These are phyloP conservation scores for Sarocladiaceae sp. DNA, from an alignment of 2,329 filamentous ascomycete genomes.

Conservation along the genomic window DNA sequence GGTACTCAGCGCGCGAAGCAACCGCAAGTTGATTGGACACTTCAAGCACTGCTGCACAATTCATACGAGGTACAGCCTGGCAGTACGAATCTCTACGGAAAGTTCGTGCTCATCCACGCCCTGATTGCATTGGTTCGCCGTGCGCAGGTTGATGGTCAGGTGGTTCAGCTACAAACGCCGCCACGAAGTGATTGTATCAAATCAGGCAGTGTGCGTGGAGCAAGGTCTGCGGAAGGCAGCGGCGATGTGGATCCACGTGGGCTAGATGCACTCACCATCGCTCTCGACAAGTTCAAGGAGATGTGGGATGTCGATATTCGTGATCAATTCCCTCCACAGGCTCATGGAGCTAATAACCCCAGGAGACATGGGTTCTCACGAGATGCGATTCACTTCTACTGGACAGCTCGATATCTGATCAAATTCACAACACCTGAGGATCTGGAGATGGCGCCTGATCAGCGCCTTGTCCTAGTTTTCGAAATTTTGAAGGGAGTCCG, in stretches of 20 bases:
- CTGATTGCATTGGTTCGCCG: conserved; percentile 57
- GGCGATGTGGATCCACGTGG: conserved; percentile 38
- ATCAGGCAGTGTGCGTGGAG: conserved; percentile 37
- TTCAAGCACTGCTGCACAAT: conserved; percentile 57
- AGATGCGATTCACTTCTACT: conserved; percentile 71
- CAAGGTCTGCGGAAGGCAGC: conserved; percentile 41
- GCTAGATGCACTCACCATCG: conserved; percentile 46
- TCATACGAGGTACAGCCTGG: conserved; percentile 57
- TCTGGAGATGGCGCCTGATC: conserved; percentile 52
- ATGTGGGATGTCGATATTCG: conserved; percentile 69
- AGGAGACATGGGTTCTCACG: conserved; percentile 65
- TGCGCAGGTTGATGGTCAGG: conserved; percentile 36
- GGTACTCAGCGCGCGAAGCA: conserved; percentile 63
- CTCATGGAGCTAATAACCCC: conserved; percentile 41
- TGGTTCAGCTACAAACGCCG: conserved; percentile 36
- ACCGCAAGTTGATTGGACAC: conserved; percentile 56
- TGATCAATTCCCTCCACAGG: conserved; percentile 56
- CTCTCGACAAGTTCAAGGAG: conserved; percentile 68
- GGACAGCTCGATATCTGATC: conserved; percentile 63
- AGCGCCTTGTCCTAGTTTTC: conserved; percentile 57
- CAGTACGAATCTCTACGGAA: conserved; percentile 67
- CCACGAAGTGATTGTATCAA: conserved; percentile 56
- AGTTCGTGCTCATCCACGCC: conserved; percentile 69
- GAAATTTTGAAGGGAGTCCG: conserved; percentile 56
- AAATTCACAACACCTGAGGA: conserved; percentile 52